Evolutionary conservation across 805 yeast genomes (phyloP).

Genomic region (Ogataea philodendri): DNA sequence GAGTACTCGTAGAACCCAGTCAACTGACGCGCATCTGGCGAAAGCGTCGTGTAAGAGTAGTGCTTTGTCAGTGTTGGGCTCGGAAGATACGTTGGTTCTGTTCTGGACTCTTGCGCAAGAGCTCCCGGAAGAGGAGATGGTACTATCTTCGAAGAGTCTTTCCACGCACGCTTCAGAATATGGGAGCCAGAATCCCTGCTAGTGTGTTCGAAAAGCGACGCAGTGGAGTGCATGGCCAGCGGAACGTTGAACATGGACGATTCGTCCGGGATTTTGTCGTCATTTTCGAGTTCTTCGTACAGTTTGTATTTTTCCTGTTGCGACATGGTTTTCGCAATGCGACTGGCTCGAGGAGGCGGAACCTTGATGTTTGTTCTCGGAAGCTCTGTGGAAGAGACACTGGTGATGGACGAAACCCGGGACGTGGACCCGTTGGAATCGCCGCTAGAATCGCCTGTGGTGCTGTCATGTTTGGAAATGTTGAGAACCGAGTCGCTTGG

Average conservation of each 20-base stretch:
- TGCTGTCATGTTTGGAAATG: constrained; percentile 1
- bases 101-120: constrained; percentile 6
- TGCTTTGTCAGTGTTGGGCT: constrained; percentile 29
- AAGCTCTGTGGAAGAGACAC: constrained; percentile 24
- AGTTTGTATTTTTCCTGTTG: constrained; percentile 29
- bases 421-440: constrained; percentile 18
- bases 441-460: constrained; percentile 10
- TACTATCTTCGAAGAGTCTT: constrained; percentile 35
- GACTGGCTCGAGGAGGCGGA: constrained; percentile 8
- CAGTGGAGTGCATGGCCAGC: constrained; percentile 38
- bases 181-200: constrained; percentile 19
- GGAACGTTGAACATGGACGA: constrained; percentile 53
- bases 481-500: constrained; percentile 28
- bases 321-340: constrained; percentile 16
- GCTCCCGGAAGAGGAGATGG: constrained; percentile 51
- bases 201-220: constrained; percentile 28
- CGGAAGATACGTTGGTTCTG: constrained; percentile 13
- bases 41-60: constrained; percentile 28
- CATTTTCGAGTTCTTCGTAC: constrained; percentile 33
- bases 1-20: constrained; percentile 42
- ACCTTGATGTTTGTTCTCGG: constrained; percentile 10
- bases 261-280: constrained; percentile 40
- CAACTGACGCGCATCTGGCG: constrained; percentile 39
- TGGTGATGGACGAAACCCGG: constrained; percentile 26
- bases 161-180: constrained; percentile 28